These are phyloP conservation scores for Yarrowia sp. DNA, from an alignment of 805 yeast genomes.

Conservation along the genomic window DNA sequence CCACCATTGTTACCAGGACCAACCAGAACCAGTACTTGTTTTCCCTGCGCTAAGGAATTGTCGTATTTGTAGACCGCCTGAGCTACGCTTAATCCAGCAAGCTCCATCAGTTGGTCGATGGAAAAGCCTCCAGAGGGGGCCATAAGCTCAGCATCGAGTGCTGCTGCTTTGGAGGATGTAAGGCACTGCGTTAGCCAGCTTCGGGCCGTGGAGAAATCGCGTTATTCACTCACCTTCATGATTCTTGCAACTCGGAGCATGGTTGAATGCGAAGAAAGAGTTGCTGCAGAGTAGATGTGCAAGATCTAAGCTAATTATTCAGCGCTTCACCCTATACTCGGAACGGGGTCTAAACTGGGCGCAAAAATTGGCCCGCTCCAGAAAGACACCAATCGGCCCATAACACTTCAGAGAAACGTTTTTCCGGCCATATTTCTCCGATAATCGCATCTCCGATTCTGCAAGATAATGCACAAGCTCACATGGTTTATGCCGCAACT, in stretches of 20 bases:
- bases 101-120: slow-evolving; percentile 69
- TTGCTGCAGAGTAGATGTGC: slow-evolving; percentile 14
- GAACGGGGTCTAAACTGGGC: background rate
- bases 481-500: slow-evolving; percentile 37
- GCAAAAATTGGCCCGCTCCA: background rate
- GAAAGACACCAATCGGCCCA: background rate
- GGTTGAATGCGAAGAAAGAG: slow-evolving; percentile 35
- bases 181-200: slow-evolving; percentile 32
- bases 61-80: slow-evolving; percentile 71
- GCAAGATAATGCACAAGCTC: slow-evolving; percentile 37
- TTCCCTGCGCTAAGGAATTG: slow-evolving; percentile 42
- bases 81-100: slow-evolving; percentile 95
- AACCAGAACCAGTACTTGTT: slow-evolving; percentile 68
- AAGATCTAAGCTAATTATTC: slow-evolving; percentile 20
- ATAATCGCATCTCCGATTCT: background rate
- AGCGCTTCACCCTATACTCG: background rate
- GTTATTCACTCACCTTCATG: slow-evolving; percentile 32
- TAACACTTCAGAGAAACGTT: background rate
- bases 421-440: background rate
- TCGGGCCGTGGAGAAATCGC: background rate
- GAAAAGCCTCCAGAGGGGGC: slow-evolving; percentile 29
- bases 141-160: slow-evolving; percentile 32
- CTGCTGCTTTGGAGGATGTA: slow-evolving; percentile 36
- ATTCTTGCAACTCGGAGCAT: slow-evolving; percentile 36
- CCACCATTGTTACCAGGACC: slow-evolving; percentile 98